Evolutionary conservation across 345 rosid species (phyloP).

Genomic region (Sisymbrium irio): DNA sequence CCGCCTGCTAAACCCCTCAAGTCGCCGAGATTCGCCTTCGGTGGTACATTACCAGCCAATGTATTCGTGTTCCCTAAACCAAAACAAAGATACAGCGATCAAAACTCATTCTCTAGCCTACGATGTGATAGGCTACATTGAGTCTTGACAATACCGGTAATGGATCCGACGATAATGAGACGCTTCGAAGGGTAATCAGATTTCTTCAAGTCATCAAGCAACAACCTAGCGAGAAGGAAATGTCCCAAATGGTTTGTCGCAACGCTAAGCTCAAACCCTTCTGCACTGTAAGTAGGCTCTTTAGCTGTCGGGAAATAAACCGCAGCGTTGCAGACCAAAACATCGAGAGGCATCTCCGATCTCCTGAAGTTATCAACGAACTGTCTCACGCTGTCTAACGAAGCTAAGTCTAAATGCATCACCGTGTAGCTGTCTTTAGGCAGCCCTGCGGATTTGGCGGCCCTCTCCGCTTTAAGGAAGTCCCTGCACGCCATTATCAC

Average conservation of each 20-base stretch:
- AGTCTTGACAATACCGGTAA: constrained; percentile 56
- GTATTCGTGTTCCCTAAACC: constrained; percentile 86
- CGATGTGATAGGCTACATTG: not conserved
- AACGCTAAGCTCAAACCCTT: constrained; percentile 94
- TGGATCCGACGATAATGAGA: constrained; percentile 90
- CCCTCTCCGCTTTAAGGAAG: constrained; percentile 36
- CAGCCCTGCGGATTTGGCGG: constrained; percentile 48
- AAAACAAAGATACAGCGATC: constrained; percentile 8
- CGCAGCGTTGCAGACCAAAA: constrained; percentile 93
- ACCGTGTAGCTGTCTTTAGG: constrained; percentile 77
- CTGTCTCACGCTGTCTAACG: constrained; percentile 89
- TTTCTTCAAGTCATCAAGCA: constrained; percentile 76
- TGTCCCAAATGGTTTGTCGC: constrained; percentile 97
- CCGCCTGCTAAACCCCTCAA: constrained; percentile 89
- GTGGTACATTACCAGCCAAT: constrained; percentile 95
- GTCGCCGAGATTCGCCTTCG: constrained; percentile 95
- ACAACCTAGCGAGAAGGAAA: constrained; percentile 76
- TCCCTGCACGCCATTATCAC: constrained; percentile 94
- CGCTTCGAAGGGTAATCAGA: constrained; percentile 89
- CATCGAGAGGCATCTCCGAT: constrained; percentile 79
- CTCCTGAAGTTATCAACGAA: constrained; percentile 71
- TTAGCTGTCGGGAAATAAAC: constrained; percentile 94
- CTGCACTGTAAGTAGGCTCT: constrained; percentile 89
- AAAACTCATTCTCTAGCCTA: not conserved
- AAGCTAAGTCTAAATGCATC: constrained; percentile 90